Base-by-base conservation (phyloP, 345 rosid genomes). In the Dimocarpus longan region DNA sequence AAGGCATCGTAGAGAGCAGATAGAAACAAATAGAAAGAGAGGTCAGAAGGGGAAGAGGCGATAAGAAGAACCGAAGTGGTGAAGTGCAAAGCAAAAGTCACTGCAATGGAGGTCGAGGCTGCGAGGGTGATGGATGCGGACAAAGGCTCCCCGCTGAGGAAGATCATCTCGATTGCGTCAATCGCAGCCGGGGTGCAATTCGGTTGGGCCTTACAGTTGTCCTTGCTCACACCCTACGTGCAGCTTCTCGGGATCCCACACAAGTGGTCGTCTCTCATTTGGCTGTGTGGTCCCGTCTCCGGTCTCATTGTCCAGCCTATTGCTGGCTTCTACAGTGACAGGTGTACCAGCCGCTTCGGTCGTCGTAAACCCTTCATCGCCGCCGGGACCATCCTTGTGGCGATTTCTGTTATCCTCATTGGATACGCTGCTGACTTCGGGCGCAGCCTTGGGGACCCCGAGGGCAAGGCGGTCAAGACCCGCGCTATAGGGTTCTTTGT, bases 181-280 rank as follows among this genome's bases (percentile, higher is more conserved):
- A 88, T 95, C 3, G 99, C 96, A 0, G 96, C 96, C 13, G 99
- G 99, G 6, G 74, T 95, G 59, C 97, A 95, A 78, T 95, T 95
- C 80, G 98, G 99, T 0, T 95, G 99, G 99, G 98, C 99, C 5
- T 78, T 95, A 1, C 99, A 95, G 76, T 90, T 95, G 11, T 95
- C 98, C 19, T 84, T 95, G 1, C 68, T 95, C 32, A 95, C 99
- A 18, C 99, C 98, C 0, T 95, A 95, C 75, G 95, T 92, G 4
- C 99, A 95, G 71, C 88, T 87, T 43, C 85, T 95, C 0, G 99
- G 99, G 1, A 88, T 95, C 65, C 93, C 96, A 10, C 99, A 95
- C 86, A 85, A 82, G 32, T 92, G 97, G 97, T 93, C 98, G 9
- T 83, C 99, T 32, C 82, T 89, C 85, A 91, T 95, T 44, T 95